Conservation (phyloP, 1,284 basidiomycete species). For the Phlebopus sp. region DNA sequence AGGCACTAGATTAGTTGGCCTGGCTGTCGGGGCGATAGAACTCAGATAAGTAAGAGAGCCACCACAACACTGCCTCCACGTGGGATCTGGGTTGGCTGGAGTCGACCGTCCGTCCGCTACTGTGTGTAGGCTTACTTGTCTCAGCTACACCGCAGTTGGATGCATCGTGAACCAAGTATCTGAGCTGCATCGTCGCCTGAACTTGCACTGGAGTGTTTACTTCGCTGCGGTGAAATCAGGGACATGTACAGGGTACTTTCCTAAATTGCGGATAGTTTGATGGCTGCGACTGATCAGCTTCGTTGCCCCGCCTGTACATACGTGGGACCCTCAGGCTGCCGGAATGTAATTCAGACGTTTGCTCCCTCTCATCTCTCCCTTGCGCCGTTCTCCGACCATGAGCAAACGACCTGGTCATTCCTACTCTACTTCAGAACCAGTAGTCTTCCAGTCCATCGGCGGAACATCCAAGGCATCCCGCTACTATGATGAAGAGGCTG, state of each 20-base stretch:
- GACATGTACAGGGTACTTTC: conserved; percentile 8
- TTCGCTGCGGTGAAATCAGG: background rate
- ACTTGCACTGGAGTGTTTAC: background rate
- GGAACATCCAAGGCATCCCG: conserved; percentile 32
- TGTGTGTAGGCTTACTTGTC: no score
- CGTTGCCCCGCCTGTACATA: conserved; percentile 36
- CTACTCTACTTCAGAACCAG: conserved; percentile 30
- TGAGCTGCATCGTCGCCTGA: background rate
- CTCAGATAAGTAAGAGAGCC: background rate
- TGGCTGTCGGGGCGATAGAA: background rate
- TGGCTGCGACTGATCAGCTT: conserved; percentile 33
- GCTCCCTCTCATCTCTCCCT: conserved; percentile 17
- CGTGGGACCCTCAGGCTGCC: conserved; percentile 29
- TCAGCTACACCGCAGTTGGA: background rate
- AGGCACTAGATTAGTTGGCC: background rate
- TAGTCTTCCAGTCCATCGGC: conserved; percentile 31
- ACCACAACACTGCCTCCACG: background rate
- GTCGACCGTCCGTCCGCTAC: no score
- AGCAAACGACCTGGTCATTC: conserved; percentile 28
- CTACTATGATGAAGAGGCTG: conserved; percentile 47
- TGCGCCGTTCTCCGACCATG: conserved; percentile 21
- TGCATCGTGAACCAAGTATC: background rate
- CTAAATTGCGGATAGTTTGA: conserved; percentile 26
- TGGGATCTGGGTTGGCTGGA: no score
- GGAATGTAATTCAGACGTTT: conserved; percentile 30